These are phyloP conservation scores for Pythium rhizo-oryzae DNA, from an alignment of 352 stramenopile species.

Conservation along the genomic window DNA sequence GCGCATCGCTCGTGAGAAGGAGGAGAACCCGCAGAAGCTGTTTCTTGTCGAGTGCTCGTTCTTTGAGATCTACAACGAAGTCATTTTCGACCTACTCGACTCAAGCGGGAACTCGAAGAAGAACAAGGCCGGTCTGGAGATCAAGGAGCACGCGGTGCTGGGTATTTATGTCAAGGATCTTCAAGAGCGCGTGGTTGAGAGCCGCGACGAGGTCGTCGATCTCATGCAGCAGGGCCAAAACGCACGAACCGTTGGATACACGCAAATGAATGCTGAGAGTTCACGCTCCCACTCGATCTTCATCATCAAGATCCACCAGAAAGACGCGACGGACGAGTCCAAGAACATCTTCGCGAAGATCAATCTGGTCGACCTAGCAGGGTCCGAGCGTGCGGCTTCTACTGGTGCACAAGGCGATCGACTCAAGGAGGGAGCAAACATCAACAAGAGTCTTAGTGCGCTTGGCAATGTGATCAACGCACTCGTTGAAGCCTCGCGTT, in stretches of 20 bases:
- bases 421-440: constrained; percentile 94
- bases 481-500: constrained; percentile 81
- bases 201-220: constrained; percentile 81
- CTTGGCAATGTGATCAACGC: constrained; percentile 95
- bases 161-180: constrained; percentile 95
- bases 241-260: constrained; percentile 80
- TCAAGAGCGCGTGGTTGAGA: constrained; percentile 88
- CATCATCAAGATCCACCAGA: constrained; percentile 95
- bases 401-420: constrained; percentile 90
- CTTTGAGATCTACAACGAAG: constrained; percentile 98
- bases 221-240: constrained; percentile 74
- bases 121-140: constrained; percentile 88
- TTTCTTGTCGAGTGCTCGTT: constrained; percentile 94
- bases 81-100: constrained; percentile 94
- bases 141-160: constrained; percentile 93
- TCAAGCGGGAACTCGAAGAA: constrained; percentile 87
- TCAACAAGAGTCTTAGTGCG: constrained; percentile 94
- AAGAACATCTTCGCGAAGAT: constrained; percentile 94
- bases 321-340: constrained; percentile 79
- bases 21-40: constrained; percentile 67
- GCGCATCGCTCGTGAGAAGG: constrained; percentile 65
- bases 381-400: constrained; percentile 89
- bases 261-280: constrained; percentile 94
- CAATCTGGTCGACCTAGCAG: constrained; percentile 94
- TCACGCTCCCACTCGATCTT: constrained; percentile 96